Conservation (phyloP, 2,329 filamentous ascomycete genomes). For the Talaromyces sp. region DNA sequence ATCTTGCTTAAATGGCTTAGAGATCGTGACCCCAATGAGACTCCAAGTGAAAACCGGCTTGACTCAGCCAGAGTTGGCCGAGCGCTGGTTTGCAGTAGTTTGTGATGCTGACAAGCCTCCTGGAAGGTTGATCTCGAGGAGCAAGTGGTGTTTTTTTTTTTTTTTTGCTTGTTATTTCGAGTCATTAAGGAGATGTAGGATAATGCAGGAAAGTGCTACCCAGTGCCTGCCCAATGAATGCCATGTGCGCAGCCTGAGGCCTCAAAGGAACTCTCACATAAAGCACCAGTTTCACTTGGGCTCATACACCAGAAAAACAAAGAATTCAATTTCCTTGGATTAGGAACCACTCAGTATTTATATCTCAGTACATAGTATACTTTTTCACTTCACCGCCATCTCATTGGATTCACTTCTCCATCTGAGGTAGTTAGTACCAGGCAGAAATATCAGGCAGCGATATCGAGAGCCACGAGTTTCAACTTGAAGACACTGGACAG, state of each 20-base stretch:
- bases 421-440: neutral
- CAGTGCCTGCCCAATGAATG: conserved; percentile 1
- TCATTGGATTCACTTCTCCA: neutral
- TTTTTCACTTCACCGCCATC: conserved; percentile 1
- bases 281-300: neutral
- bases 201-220: neutral
- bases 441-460: conserved; percentile 1
- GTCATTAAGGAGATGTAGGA: neutral
- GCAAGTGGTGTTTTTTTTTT: neutral
- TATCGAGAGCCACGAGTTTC: neutral
- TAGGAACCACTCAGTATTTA: neutral
- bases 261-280: neutral
- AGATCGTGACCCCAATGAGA: neutral
- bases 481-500: neutral
- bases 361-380: neutral
- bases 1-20: neutral
- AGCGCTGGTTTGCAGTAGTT: neutral
- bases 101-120: neutral
- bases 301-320: neutral
- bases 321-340: neutral
- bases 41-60: neutral
- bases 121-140: neutral
- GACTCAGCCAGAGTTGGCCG: neutral
- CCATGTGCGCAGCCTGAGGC: neutral
- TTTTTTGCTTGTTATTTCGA: no score